A percentile compares a stretch with the other conserved stretches of the same genome.
Conservation (phyloP, 257 asterid species). For the Primulina huaijiensis region DNA sequence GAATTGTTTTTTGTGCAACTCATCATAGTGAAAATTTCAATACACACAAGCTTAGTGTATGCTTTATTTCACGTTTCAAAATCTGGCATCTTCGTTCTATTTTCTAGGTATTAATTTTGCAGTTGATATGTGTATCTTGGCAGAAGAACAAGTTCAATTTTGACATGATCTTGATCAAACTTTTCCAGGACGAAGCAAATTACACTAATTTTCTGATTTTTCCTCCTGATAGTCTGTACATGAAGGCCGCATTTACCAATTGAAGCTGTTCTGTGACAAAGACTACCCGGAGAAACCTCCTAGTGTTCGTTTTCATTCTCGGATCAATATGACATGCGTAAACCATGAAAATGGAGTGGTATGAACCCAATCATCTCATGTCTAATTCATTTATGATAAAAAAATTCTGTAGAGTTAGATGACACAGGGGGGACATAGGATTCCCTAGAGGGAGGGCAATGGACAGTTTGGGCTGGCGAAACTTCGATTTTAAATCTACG, state of each 20-base stretch:
- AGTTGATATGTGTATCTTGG: neutral
- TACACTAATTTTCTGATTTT: neutral
- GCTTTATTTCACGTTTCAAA: neutral
- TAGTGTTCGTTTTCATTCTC: slow-evolving; percentile 42
- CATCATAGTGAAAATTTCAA: neutral
- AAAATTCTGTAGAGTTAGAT: neutral
- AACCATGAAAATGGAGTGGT: slow-evolving; percentile 45
- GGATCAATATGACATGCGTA: slow-evolving; percentile 44
- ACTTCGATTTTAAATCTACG: too few relatives aligned
- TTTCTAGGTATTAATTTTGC: neutral
- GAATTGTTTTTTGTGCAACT: too few relatives aligned
- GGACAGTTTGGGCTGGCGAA: neutral
- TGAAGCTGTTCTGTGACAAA: slow-evolving; percentile 45
- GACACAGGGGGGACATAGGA: neutral
- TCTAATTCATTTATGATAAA: neutral
- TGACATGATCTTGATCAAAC: neutral
- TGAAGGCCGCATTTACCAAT: slow-evolving; percentile 44
- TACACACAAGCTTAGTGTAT: neutral
- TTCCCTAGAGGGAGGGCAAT: neutral
- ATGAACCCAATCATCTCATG: neutral
- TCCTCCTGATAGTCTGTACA: slow-evolving; percentile 37
- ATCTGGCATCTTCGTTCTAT: neutral
- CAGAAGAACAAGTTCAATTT: neutral
- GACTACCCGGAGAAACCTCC: slow-evolving; percentile 55
- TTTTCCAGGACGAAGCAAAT: neutral